Evolutionary conservation across 2,329 filamentous ascomycete genomes (phyloP), one percentile per base, ranked within the genome.

Genomic region (Trichoderma atrobrunneum): DNA sequence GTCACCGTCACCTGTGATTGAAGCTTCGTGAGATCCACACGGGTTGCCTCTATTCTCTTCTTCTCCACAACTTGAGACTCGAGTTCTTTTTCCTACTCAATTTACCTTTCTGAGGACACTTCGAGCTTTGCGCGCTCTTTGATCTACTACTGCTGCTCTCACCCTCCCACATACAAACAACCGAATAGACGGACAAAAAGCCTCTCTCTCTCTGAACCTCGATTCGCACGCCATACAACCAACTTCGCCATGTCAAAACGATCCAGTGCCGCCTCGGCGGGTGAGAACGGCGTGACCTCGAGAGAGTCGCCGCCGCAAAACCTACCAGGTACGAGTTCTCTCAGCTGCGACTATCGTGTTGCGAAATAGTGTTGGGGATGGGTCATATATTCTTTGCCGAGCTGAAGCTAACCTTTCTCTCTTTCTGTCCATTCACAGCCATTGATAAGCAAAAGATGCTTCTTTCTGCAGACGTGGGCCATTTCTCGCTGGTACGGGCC

Each of bases 401-500:
- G 12, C 21, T 7, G 63, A 54, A 43, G 70, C 70, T 71, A 32
- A 63, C 48, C 39, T 34, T 30, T 39, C 24, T n/a, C 32, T 65
- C 12, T 16, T 18, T 5, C 4, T 28, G 8, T 36, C 36, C 7
- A 32, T 62, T 30, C 57, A 51, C 59, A 92, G 90, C 86, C 64
- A 84, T 89, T 76, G 90, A 94, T 82, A 95, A 94, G 85, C 93
- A 95, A 82, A 92, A 91, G 80, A 87, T 88, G 75, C 87, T 95
- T 59, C 87, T 95, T 57, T 89, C 89, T 70, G 85, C 89, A 74
- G 88, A 93, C 74, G 87, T 87, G 8, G 91, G 92, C 51, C 93
- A 95, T 84, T 95, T 95, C 82, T 90, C 88, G 56, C 85, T 91
- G 74, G 83, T 91, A 60, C 86, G 87, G 72, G 89, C 89, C 70